Evolutionary conservation across 2,329 filamentous ascomycete genomes (phyloP).

Genomic region (Xylaria sp.): DNA sequence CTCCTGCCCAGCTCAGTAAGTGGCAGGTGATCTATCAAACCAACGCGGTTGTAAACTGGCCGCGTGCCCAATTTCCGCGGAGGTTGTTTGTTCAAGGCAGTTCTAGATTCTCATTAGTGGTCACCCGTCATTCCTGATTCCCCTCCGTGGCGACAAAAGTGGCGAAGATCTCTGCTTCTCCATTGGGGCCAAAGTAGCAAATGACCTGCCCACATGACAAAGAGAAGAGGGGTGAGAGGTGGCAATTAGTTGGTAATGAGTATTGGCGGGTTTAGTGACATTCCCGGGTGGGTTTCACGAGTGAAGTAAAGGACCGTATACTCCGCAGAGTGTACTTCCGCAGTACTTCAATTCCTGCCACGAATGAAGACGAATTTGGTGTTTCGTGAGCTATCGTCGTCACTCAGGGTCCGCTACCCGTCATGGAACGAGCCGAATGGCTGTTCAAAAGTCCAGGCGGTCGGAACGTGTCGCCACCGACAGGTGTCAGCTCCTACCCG

Average conservation of each 20-base stretch:
- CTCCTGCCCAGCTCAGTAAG: slow-evolving; percentile 2
- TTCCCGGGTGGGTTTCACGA: not conserved
- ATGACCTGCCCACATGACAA: slow-evolving; percentile 25
- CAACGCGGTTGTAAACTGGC: not conserved
- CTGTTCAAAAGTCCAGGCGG: not conserved
- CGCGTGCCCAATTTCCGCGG: not conserved
- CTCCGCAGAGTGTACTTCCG: slow-evolving; percentile 5
- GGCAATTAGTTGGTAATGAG: slow-evolving; percentile 10
- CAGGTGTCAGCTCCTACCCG: not conserved
- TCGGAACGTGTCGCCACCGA: slow-evolving; percentile 19
- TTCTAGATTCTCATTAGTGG: slow-evolving; percentile 16
- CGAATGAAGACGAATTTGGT: slow-evolving; percentile 7
- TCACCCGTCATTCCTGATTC: slow-evolving; percentile 6
- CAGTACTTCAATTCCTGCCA: slow-evolving; percentile 7
- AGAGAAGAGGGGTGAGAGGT: slow-evolving; percentile 18
- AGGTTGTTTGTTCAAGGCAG: not conserved
- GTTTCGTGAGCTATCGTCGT: slow-evolving; percentile 1
- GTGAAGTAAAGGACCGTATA: not conserved
- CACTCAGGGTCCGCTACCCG: not conserved
- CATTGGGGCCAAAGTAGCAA: slow-evolving; percentile 18
- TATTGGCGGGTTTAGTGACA: not conserved
- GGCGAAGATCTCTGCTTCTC: slow-evolving; percentile 29
- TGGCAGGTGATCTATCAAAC: not conserved
- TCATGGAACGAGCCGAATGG: not conserved
- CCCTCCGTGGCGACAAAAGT: slow-evolving; percentile 20